Percentiles rank a stretch among this genome's conserved stretches.
Evolutionary conservation across 495 filamentous ascomycete species (phyloP).

Genomic region (Aspergillus sparsus): DNA sequence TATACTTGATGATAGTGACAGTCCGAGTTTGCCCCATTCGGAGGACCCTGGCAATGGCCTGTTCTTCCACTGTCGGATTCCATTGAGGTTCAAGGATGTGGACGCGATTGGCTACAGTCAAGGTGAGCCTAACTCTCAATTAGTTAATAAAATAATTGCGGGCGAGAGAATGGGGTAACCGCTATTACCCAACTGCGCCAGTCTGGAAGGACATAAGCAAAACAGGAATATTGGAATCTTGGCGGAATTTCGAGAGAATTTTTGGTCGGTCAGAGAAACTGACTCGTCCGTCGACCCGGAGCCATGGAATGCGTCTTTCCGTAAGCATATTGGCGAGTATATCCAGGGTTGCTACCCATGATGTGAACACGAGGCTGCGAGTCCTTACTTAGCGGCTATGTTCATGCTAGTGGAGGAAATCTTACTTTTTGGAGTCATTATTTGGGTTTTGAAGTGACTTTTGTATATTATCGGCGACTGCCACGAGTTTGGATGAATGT

Average conservation of each 20-base stretch:
- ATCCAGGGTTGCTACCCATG: neutral
- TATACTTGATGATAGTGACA: neutral
- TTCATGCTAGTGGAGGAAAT: neutral
- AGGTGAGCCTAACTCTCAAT: neutral
- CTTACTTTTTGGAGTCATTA: neutral
- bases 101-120: neutral
- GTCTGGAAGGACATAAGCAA: neutral
- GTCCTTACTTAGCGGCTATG: too few relatives aligned
- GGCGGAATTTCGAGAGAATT: neutral
- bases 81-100: slow-evolving; percentile 1
- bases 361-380: neutral
- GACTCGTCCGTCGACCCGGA: neutral
- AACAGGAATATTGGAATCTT: neutral
- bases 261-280: neutral
- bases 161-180: neutral
- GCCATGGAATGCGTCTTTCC: neutral
- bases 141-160: too few relatives aligned
- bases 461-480: too few relatives aligned
- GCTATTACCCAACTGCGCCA: neutral
- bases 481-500: too few relatives aligned
- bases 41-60: neutral
- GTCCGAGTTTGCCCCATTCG: neutral
- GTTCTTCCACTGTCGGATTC: slow-evolving; percentile 2
- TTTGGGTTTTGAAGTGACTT: too few relatives aligned
- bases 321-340: neutral